A percentile compares a stretch with the other conserved stretches of the same genome.
Conservation (phyloP, 352 stramenopile species). For the Globisporangium iwayamae region DNA sequence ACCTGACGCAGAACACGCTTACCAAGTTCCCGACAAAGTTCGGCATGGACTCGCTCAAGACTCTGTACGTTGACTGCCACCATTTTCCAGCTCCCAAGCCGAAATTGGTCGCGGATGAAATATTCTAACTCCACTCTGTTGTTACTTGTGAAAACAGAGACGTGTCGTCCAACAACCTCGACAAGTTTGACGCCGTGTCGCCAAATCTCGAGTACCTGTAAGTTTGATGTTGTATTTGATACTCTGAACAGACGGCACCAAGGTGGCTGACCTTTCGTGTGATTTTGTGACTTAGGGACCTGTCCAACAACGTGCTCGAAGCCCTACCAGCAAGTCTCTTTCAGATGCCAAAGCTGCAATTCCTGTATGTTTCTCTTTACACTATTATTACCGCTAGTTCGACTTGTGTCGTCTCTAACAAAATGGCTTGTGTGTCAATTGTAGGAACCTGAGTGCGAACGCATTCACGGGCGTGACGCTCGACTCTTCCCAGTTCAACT, state of each 20-base stretch:
- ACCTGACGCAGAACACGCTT: constrained; percentile 15
- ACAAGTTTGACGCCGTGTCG: constrained; percentile 9
- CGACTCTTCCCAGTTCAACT: constrained; percentile 5
- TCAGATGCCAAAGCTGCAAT: constrained; percentile 15
- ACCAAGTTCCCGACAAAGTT: constrained; percentile 14
- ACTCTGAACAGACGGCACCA: not conserved
- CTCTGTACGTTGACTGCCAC: constrained; percentile 6
- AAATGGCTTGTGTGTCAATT: not conserved
- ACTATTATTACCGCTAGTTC: not conserved
- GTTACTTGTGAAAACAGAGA: constrained; percentile 4
- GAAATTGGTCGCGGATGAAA: not conserved
- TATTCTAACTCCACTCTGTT: too few species aligned
- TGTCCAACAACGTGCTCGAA: constrained; percentile 18
- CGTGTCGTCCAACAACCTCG: constrained; percentile 18
- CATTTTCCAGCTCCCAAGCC: not conserved
- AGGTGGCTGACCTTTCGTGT: not conserved
- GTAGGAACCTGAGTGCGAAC: constrained; percentile 14
- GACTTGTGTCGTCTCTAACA: not conserved
- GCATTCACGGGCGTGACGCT: constrained; percentile 10
- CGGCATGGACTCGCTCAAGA: constrained; percentile 8
- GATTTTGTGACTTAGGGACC: constrained; percentile 3
- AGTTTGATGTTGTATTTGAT: not conserved
- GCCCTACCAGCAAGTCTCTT: constrained; percentile 9
- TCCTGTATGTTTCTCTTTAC: constrained; percentile 6
- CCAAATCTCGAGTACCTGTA: constrained; percentile 16